Percentiles rank a stretch among this genome's conserved stretches.
These are phyloP conservation scores for Tricholoma furcatifolium DNA, from an alignment of 768 basidiomycete species.

Conservation along the genomic window DNA sequence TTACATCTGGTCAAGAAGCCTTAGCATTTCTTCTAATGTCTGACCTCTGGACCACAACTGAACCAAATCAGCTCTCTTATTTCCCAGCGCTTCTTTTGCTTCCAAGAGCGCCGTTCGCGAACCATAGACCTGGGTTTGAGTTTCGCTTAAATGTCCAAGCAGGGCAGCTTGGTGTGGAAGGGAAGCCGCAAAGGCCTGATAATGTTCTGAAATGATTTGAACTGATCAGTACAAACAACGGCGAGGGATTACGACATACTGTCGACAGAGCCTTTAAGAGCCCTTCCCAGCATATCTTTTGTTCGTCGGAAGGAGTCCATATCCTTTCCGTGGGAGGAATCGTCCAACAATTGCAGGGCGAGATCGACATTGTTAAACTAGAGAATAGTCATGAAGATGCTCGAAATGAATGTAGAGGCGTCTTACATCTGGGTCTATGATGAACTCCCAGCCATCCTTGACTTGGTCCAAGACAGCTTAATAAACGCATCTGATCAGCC, in stretches of 20 bases:
- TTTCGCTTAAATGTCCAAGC: slow-evolving; percentile 64
- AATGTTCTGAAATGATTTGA: slow-evolving; percentile 58
- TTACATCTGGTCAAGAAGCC: slow-evolving; percentile 92
- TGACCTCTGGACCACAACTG: slow-evolving; percentile 89
- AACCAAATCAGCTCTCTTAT: slow-evolving; percentile 83
- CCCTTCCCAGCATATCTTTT: slow-evolving; percentile 74
- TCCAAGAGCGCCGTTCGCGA: slow-evolving; percentile 73
- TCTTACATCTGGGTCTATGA: slow-evolving; percentile 76
- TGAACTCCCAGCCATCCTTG: slow-evolving; percentile 87
- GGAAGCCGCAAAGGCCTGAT: slow-evolving; percentile 92
- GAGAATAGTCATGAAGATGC: slow-evolving; percentile 7
- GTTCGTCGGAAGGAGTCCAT: slow-evolving; percentile 76
- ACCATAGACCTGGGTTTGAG: slow-evolving; percentile 72
- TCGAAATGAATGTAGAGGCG: neutral
- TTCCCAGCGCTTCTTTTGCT: slow-evolving; percentile 75
- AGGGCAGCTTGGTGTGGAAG: slow-evolving; percentile 87
- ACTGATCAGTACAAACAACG: neutral
- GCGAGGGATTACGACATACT: slow-evolving; percentile 47
- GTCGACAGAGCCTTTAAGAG: slow-evolving; percentile 86
- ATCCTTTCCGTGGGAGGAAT: slow-evolving; percentile 68
- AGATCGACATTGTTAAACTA: slow-evolving; percentile 95
- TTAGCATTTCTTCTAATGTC: slow-evolving; percentile 93
- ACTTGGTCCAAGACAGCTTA: slow-evolving; percentile 84
- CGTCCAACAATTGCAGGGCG: slow-evolving; percentile 85
- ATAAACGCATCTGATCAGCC: slow-evolving; percentile 3